Base-by-base conservation (phyloP, 495 filamentous ascomycete genomes). In the Filosporella fistucella region DNA sequence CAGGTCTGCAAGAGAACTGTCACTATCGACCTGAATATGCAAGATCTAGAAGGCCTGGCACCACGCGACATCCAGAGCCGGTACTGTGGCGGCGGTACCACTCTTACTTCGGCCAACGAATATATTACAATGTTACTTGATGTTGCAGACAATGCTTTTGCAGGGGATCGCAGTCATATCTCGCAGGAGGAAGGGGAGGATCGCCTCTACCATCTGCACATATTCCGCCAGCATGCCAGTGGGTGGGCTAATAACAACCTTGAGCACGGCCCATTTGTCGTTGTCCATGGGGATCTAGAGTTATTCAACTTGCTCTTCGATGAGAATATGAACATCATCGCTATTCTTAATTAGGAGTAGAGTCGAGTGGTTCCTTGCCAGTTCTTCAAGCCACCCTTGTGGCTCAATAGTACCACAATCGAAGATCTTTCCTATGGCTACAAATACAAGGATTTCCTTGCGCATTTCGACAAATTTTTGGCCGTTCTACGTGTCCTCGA, bases 281-380 rank as follows among this genome's bases (percentile, higher is more conserved):
- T 64, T 14, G 51, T 56, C 13, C 61, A 64, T 40, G 61, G 61
- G 17, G 59, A 64, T 43, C 39, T 64, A 28, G 42, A 58, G 20
- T 40, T 45, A 11, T 60, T 45, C 49, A 64, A 64, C 43, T 51
- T 64, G 34, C 39, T 64, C 10, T 25, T 64, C 24, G 48, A 62
- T 41, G 44, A 58, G 10, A 46, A 60, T 18, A 54, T 60, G 51
- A 46, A 59, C n/a, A 58, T 64, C 24, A 41, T 57, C 34, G 42
- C 52, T n/a, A 43, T 64, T 50, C 42, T 62, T 11, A 56, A 64
- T 28, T 64, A 56, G 61, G 61, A 64, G 51, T 64, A 54, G 61
- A 58, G 53, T 36, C 58, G 56, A 4, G 51, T 56, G 20, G 59
- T 62, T 18, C 56, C 59, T 29, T 44, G 17, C 11, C 53, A 64